These are phyloP conservation scores for Verticillium nonalfalfae DNA, from an alignment of 2,329 filamentous ascomycete genomes.

Conservation along the genomic window DNA sequence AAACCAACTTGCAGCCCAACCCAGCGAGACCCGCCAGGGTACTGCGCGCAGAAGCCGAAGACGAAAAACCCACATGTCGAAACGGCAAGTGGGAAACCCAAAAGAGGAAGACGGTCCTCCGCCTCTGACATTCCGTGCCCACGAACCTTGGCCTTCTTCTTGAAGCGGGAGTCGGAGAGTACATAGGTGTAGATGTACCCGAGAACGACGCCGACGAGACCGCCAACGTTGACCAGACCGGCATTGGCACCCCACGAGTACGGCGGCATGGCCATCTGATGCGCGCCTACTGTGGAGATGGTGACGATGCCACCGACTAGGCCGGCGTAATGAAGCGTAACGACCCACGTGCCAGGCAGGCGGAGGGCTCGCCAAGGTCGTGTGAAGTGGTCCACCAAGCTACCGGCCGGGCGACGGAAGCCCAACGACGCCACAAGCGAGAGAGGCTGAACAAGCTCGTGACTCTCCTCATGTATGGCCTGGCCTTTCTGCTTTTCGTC, in stretches of 20 bases:
- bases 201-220: conserved; percentile 20
- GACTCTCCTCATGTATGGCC: not conserved
- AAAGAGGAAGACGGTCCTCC: conserved; percentile 22
- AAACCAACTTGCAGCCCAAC: conserved; percentile 25
- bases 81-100: conserved; percentile 21
- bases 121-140: conserved; percentile 23
- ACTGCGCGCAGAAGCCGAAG: conserved; percentile 29
- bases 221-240: conserved; percentile 26
- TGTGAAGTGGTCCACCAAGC: conserved; percentile 13
- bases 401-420: conserved; percentile 14
- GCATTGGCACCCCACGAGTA: conserved; percentile 26
- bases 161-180: conserved; percentile 16
- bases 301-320: conserved; percentile 27
- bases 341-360: conserved; percentile 26
- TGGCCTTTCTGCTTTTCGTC: conserved; percentile 3
- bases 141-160: conserved; percentile 12
- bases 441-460: not conserved
- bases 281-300: conserved; percentile 25
- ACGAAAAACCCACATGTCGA: conserved; percentile 25
- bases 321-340: conserved; percentile 29
- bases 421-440: conserved; percentile 10
- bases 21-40: conserved; percentile 21
- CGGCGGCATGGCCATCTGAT: conserved; percentile 20
- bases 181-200: conserved; percentile 20
- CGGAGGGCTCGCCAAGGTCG: conserved; percentile 20